Evolutionary conservation across 495 filamentous ascomycete genomes (phyloP).

Genomic region (Aspergillus indologenus): DNA sequence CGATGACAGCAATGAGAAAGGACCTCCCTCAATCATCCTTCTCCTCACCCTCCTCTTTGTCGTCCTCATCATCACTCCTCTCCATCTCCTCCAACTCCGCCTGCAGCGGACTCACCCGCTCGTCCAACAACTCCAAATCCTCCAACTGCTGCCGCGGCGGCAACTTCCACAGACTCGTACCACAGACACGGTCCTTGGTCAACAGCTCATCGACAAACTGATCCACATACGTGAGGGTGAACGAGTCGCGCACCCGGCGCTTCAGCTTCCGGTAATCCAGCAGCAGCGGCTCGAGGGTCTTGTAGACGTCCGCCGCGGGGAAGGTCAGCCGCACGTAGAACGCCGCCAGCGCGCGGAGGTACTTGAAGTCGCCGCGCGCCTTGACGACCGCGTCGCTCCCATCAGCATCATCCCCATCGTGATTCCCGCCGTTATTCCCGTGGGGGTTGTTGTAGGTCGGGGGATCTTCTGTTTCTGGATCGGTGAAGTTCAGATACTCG

Average conservation of each 20-base stretch:
- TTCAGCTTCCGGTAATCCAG: conserved; percentile 81
- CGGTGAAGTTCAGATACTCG: conserved; percentile 68
- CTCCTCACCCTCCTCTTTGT: conserved; percentile 36
- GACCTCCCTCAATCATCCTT: conserved; percentile 28
- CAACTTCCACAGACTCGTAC: conserved; percentile 90
- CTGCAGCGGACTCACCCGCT: conserved; percentile 74
- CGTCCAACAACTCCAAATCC: conserved; percentile 84
- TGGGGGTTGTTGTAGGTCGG: not conserved
- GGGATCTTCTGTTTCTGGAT: conserved; percentile 31
- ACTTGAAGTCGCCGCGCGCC: conserved; percentile 77
- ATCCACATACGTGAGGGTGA: conserved; percentile 76
- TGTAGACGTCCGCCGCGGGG: conserved; percentile 74
- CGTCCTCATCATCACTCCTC: conserved; percentile 54
- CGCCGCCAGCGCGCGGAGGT: conserved; percentile 79
- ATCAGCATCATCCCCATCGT: conserved; percentile 18
- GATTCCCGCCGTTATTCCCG: conserved; percentile 2
- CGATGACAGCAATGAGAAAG: not conserved
- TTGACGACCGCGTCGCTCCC: conserved; percentile 29
- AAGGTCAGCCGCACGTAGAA: conserved; percentile 95
- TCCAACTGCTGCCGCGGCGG: conserved; percentile 78
- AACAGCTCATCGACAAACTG: conserved; percentile 91
- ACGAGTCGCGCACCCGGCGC: conserved; percentile 67
- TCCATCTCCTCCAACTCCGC: conserved; percentile 84
- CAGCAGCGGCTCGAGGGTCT: conserved; percentile 75
- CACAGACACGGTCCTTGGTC: conserved; percentile 85